A percentile compares a stretch with the other conserved stretches of the same genome.
phyloP scores from a whole-genome alignment of 352 stramenopile genomes.

The Pythium phragmiticola region DNA sequence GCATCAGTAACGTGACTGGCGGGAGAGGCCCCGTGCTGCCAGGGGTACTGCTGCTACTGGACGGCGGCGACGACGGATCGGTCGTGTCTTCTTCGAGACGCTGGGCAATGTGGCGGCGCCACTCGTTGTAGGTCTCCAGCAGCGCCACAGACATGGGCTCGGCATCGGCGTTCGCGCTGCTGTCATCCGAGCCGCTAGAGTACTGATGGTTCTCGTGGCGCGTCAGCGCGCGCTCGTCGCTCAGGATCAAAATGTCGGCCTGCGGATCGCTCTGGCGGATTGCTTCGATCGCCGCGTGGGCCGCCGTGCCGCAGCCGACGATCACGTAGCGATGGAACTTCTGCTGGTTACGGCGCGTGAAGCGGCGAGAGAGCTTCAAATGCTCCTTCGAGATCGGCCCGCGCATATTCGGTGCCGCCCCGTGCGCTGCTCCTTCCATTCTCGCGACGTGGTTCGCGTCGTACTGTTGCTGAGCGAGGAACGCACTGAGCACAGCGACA shows the following conservation, averaged over 20 bases:
- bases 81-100: slow-evolving; percentile 72
- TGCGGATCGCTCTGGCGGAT: slow-evolving; percentile 78
- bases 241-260: slow-evolving; percentile 89
- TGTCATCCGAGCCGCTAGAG: slow-evolving; percentile 26
- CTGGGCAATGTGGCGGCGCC: slow-evolving; percentile 81
- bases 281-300: slow-evolving; percentile 89
- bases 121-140: slow-evolving; percentile 90
- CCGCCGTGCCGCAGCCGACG: slow-evolving; percentile 83
- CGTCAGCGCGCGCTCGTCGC: slow-evolving; percentile 68
- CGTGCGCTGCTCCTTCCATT: background rate
- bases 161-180: slow-evolving; percentile 16
- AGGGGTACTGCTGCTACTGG: background rate
- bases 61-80: slow-evolving; percentile 7
- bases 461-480: background rate
- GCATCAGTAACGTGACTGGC: slow-evolving; percentile 76
- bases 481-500: slow-evolving; percentile 8
- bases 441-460: background rate
- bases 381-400: slow-evolving; percentile 24
- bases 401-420: background rate
- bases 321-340: slow-evolving; percentile 90
- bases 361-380: slow-evolving; percentile 49
- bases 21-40: slow-evolving; percentile 6
- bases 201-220: slow-evolving; percentile 41
- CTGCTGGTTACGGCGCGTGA: slow-evolving; percentile 67
- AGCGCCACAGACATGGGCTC: slow-evolving; percentile 46